phyloP scores from a whole-genome alignment of 352 stramenopile species.

The Pythium vanterpoolii region DNA sequence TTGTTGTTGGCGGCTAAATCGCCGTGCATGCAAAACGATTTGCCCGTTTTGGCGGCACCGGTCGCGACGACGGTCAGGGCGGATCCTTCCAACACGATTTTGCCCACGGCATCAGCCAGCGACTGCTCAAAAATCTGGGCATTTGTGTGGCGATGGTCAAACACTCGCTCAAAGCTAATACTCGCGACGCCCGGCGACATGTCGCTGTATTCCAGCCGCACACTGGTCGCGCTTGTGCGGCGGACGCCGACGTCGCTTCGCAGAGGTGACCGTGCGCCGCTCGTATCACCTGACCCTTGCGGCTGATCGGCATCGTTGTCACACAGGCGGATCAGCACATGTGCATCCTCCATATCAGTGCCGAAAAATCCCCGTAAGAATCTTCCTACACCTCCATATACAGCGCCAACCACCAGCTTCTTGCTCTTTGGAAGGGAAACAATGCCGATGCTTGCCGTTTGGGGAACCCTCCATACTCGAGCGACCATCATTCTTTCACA shows the following conservation, averaged over 20 bases:
- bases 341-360: constrained; percentile 31
- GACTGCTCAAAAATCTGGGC: constrained; percentile 43
- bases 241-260: constrained; percentile 34
- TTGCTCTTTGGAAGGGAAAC: neutral
- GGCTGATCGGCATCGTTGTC: neutral
- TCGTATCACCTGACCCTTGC: constrained; percentile 6
- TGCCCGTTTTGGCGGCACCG: constrained; percentile 41
- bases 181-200: constrained; percentile 73
- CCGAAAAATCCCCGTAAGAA: neutral
- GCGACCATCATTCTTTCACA: constrained; percentile 12
- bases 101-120: constrained; percentile 27
- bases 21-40: constrained; percentile 64
- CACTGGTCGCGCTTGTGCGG: constrained; percentile 52
- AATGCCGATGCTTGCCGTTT: neutral
- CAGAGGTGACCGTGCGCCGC: neutral
- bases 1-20: constrained; percentile 13
- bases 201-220: constrained; percentile 71
- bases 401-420: neutral
- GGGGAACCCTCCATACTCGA: neutral
- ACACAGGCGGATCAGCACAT: constrained; percentile 54
- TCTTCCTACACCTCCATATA: constrained; percentile 3
- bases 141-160: constrained; percentile 39
- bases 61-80: constrained; percentile 43
- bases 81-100: constrained; percentile 26
- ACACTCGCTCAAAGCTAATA: constrained; percentile 77